Evolutionary conservation across 305 asterid species (phyloP), one percentile per base, ranked within the genome.

Genomic region (Fraxinus nigra): DNA sequence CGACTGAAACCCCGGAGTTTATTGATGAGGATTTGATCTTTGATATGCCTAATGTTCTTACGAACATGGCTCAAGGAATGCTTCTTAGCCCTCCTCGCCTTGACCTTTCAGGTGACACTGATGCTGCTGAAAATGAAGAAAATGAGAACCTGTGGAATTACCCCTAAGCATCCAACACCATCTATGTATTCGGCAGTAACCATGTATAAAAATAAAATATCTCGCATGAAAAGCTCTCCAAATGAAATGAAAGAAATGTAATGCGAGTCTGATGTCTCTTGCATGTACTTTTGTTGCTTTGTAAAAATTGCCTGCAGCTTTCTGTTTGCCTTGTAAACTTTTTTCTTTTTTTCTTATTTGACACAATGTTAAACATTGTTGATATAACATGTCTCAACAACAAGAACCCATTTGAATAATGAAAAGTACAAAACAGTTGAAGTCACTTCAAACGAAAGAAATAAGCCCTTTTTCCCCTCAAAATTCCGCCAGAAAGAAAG

Each of bases 11-110:
- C 34, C 11, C 18, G 28, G 86, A 75, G 72, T 89, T 85, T 69
- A 83, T 89, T 0, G 90, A 87, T 34, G 91, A 89, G 86, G 92
- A 89, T 82, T 76, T 89, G 89, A 84, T 89, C 2, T 89, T 89
- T 70, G 91, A 89, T 67, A 86, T 89, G 92, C 92, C 91, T 26
- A 88, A 89, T 82, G 90, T 89, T 5, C 78, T 89, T 9, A 14
- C 14, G 80, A 85, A 74, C 11, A 89, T 89, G 92, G 92, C 92
- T 20, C 79, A 87, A 0, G 92, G 90, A 6, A 87, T 89, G 92
- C 79, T 89, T 86, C 86, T 89, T 9, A 89, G 92, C 81, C 92
- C 92, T 16, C 92, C 92, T 0, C 80, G 89, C 0, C 13, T 85
- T 7, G 89, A 65, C 43, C 59, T 70, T 1, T 75, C 28, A 0